These are phyloP conservation scores for Cladophialophora yegresii DNA, from an alignment of 2,329 filamentous ascomycete species.

Conservation along the genomic window DNA sequence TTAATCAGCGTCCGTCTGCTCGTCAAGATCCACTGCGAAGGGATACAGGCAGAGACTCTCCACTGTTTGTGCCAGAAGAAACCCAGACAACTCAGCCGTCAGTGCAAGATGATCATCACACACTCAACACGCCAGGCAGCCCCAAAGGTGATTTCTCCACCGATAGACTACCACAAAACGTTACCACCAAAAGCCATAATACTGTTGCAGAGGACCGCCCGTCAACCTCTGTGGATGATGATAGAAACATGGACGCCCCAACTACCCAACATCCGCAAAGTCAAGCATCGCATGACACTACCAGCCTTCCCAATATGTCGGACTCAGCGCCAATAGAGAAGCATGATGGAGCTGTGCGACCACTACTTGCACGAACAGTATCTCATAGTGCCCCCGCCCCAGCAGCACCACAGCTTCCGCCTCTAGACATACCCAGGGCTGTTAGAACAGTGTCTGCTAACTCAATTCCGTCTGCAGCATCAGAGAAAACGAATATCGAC, in stretches of 20 bases:
- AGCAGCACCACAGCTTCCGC: neutral
- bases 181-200: neutral
- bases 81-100: neutral
- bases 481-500: neutral
- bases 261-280: neutral
- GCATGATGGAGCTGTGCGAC: neutral
- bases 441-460: neutral
- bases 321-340: neutral
- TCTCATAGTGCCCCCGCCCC: neutral
- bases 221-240: neutral
- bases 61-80: conserved; percentile 26
- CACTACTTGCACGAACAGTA: neutral
- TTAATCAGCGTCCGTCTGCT: neutral
- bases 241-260: neutral
- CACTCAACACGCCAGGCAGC: neutral
- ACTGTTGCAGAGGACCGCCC: neutral
- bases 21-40: neutral
- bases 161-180: neutral
- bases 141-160: neutral
- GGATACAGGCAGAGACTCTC: conserved; percentile 4
- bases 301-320: neutral
- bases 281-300: neutral
- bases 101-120: neutral
- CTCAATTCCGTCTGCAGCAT: neutral
- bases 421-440: neutral